Evolutionary conservation across 768 basidiomycete genomes (phyloP).

Genomic region (Lentinula boryana): DNA sequence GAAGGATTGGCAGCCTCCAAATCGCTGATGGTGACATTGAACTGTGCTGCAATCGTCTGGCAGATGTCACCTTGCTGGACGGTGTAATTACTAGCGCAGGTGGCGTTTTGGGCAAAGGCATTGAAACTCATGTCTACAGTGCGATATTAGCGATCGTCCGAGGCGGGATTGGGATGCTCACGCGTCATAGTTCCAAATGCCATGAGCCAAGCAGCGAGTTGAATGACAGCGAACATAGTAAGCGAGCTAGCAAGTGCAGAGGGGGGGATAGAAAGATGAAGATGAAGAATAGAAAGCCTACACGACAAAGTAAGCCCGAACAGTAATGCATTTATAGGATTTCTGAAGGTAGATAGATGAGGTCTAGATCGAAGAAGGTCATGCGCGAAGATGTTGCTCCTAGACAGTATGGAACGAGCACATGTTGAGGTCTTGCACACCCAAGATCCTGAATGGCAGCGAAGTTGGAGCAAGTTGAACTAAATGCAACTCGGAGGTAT

Average conservation of each 20-base stretch:
- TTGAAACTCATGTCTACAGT: not conserved
- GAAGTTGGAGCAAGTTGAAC: not conserved
- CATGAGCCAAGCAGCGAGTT: not conserved
- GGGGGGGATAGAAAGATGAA: too few species aligned
- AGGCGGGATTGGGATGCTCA: not conserved
- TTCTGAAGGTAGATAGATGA: not conserved
- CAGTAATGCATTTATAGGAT: not conserved
- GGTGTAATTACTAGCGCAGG: conserved; percentile 1
- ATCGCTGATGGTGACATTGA: not conserved
- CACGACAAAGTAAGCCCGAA: not conserved
- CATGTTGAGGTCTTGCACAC: not conserved
- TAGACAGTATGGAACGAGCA: not conserved
- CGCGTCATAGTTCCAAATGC: not conserved
- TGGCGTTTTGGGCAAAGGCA: not conserved
- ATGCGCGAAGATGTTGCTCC: not conserved
- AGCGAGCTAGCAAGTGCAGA: not conserved
- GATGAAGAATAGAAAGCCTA: not conserved
- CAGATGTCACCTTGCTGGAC: conserved; percentile 3
- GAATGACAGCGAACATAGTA: not conserved
- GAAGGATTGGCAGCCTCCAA: conserved; percentile 2
- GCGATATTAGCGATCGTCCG: not conserved
- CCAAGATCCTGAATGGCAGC: not conserved
- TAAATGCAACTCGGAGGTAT: too few species aligned
- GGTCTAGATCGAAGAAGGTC: not conserved
- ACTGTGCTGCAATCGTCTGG: not conserved